Percentiles rank a stretch among this genome's conserved stretches.
Evolutionary conservation across 1,284 basidiomycete species (phyloP).

Genomic region (Irpex sp.): DNA sequence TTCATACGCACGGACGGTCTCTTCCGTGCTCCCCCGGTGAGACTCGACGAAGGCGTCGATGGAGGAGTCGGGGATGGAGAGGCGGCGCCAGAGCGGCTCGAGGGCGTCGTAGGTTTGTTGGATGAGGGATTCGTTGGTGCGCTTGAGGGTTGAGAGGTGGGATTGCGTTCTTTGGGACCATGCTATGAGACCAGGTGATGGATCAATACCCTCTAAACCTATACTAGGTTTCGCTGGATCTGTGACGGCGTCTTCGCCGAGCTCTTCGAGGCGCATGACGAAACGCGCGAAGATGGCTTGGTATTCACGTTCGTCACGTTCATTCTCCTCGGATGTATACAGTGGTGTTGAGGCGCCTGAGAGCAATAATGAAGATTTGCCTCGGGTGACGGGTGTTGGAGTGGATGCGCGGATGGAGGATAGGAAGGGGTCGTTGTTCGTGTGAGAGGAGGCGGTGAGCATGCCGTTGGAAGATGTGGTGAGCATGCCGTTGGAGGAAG

Average conservation of each 20-base stretch:
- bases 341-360: conserved; percentile 19
- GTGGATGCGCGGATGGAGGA: conserved; percentile 21
- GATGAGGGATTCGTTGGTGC: conserved; percentile 66
- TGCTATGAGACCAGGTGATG: conserved; percentile 53
- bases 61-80: conserved; percentile 65
- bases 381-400: conserved; percentile 26
- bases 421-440: conserved; percentile 14
- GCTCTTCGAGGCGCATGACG: conserved; percentile 56
- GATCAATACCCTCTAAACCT: conserved; percentile 55
- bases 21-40: conserved; percentile 73
- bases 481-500: conserved; percentile 28
- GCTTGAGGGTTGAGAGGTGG: conserved; percentile 66
- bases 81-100: conserved; percentile 73
- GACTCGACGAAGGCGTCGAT: conserved; percentile 81
- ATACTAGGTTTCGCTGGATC: conserved; percentile 40
- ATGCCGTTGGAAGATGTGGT: conserved; percentile 33
- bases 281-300: conserved; percentile 59
- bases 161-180: conserved; percentile 57
- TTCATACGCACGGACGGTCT: conserved; percentile 76
- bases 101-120: conserved; percentile 85
- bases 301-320: conserved; percentile 29
- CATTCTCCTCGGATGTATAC: conserved; percentile 25
- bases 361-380: conserved; percentile 20
- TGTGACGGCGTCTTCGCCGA: conserved; percentile 41
- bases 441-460: conserved; percentile 16